Evolutionary conservation across 116 monocot species (phyloP).

Genomic region (Phalaenopsis hybrid): DNA sequence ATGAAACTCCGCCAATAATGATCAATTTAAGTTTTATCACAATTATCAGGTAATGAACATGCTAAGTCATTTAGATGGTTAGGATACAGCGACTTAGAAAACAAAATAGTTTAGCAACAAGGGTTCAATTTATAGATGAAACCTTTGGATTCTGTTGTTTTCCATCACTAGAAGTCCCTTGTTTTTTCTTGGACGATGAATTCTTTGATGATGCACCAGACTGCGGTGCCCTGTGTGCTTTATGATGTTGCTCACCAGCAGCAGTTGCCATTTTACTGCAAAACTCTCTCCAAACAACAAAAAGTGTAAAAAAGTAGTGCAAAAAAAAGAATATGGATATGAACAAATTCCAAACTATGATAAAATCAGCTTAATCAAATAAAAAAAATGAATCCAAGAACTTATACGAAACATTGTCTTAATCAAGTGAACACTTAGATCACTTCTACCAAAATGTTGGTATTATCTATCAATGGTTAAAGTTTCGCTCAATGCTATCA

Average conservation of each 20-base stretch:
- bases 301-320: not conserved
- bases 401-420: not conserved
- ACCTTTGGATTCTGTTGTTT: constrained; percentile 1
- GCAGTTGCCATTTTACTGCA: not conserved
- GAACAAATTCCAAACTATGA: not conserved
- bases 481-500: too few species aligned
- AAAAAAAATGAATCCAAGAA: not conserved
- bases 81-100: not conserved
- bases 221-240: not conserved
- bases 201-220: not conserved
- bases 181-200: not conserved
- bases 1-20: not conserved
- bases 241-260: constrained; percentile 1
- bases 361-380: not conserved
- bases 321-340: not conserved
- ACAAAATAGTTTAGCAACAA: not conserved
- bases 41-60: not conserved
- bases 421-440: too few species aligned
- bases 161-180: not conserved
- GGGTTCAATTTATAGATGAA: not conserved
- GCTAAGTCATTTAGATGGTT: not conserved
- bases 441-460: too few species aligned
- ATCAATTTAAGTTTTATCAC: not conserved
- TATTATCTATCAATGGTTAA: too few species aligned
- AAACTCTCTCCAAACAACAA: not conserved